Percentiles rank a stretch among this genome's conserved stretches.
phyloP scores from a whole-genome alignment of 75 land plant species.

The Larix kaempferi region DNA sequence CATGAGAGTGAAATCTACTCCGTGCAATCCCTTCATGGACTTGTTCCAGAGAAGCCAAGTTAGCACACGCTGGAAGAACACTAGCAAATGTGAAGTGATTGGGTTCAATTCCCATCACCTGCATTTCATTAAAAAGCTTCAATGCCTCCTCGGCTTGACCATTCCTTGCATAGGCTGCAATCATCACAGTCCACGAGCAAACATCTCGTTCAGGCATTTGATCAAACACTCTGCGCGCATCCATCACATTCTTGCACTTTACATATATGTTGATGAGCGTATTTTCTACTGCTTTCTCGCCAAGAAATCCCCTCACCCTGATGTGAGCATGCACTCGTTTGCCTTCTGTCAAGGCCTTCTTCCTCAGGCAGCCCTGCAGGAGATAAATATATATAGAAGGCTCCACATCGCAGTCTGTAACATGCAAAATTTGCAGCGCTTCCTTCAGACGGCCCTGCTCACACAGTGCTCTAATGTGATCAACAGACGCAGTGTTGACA shows the following conservation, averaged over 20 bases:
- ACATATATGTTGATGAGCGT: slow-evolving; percentile 21
- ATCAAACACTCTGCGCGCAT: slow-evolving; percentile 17
- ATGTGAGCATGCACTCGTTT: no score
- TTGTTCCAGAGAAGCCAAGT: background rate
- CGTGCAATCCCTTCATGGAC: background rate
- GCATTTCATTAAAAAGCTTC: slow-evolving; percentile 25
- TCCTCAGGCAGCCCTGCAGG: no score
- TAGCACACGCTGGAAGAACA: background rate
- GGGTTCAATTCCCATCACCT: slow-evolving; percentile 6
- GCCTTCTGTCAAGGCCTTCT: no score
- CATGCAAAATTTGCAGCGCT: no score
- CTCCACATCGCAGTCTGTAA: no score
- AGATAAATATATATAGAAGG: no score
- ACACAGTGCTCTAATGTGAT: no score
- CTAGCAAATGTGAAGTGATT: background rate
- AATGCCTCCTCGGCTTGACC: slow-evolving; percentile 9
- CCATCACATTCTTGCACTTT: slow-evolving; percentile 19
- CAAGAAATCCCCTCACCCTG: no score
- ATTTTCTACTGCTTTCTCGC: background rate
- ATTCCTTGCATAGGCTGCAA: slow-evolving; percentile 12
- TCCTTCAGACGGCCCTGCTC: no score
- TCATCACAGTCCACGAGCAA: slow-evolving; percentile 17
- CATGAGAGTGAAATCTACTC: background rate
- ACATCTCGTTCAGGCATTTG: slow-evolving; percentile 12
- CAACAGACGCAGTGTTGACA: no score